A percentile compares a stretch with the other conserved stretches of the same genome.
Conservation (phyloP, 176 grass and related monocot species). For the Chloris gayana region DNA sequence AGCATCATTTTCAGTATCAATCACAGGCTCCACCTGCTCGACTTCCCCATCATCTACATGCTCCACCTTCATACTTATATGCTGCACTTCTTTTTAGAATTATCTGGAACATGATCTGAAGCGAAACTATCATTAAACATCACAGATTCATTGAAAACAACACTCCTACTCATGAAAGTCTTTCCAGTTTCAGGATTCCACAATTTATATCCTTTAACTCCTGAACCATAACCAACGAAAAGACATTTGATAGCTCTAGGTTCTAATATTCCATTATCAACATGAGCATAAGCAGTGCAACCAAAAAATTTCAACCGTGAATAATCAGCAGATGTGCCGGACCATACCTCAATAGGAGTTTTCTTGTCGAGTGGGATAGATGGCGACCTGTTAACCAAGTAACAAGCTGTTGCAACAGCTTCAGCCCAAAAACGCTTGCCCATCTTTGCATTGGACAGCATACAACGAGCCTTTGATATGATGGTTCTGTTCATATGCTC, state of each 20-base stretch:
- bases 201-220: neutral
- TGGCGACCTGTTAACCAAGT: no score
- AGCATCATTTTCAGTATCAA: neutral
- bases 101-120: neutral
- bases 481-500: constrained; percentile 5
- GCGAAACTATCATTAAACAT: neutral
- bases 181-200: neutral
- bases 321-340: neutral
- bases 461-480: neutral
- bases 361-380: no score
- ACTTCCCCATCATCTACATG: neutral
- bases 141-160: constrained; percentile 3
- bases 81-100: neutral
- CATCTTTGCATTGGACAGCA: no score
- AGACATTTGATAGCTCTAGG: neutral
- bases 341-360: neutral
- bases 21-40: neutral
- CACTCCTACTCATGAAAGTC: neutral
- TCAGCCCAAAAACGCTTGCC: no score
- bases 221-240: neutral
- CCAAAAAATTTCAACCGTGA: neutral
- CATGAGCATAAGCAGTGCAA: neutral
- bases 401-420: no score
- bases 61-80: neutral
- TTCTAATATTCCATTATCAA: neutral